Conservation (phyloP, 2,329 filamentous ascomycete genomes). For the Chrysosphaeria jannelii region DNA sequence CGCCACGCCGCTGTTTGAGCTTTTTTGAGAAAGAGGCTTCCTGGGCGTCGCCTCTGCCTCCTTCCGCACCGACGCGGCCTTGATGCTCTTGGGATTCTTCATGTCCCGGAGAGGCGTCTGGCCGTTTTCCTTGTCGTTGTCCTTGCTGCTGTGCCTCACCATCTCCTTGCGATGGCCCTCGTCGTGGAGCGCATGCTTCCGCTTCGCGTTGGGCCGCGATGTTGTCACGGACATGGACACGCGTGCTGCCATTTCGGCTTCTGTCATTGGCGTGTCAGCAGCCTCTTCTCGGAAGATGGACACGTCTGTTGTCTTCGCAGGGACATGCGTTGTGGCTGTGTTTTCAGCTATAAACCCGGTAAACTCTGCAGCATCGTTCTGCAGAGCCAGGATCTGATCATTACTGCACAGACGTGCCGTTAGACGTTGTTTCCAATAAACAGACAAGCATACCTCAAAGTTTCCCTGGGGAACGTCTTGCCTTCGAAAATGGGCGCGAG, state of each 20-base stretch:
- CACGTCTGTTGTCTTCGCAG: neutral
- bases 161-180: slow-evolving; percentile 20
- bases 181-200: slow-evolving; percentile 24
- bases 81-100: slow-evolving; percentile 14
- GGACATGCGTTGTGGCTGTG: neutral
- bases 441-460: slow-evolving; percentile 31
- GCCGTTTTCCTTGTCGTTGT: slow-evolving; percentile 7
- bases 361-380: too few relatives aligned
- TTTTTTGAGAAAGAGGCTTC: slow-evolving; percentile 24
- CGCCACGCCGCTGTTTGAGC: slow-evolving; percentile 24
- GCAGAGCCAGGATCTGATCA: slow-evolving; percentile 31
- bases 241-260: slow-evolving; percentile 8
- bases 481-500: slow-evolving; percentile 40
- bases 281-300: neutral
- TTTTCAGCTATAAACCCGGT: slow-evolving; percentile 1
- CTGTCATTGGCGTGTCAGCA: neutral
- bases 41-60: slow-evolving; percentile 9
- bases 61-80: slow-evolving; percentile 10
- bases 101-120: slow-evolving; percentile 3
- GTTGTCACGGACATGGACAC: neutral
- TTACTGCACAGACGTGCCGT: too few relatives aligned
- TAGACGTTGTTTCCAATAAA: neutral
- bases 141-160: too few relatives aligned
- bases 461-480: slow-evolving; percentile 34
- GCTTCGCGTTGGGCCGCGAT: slow-evolving; percentile 21